These are phyloP conservation scores for Drechslera avenae DNA, from an alignment of 2,329 filamentous ascomycete genomes.

Conservation along the genomic window DNA sequence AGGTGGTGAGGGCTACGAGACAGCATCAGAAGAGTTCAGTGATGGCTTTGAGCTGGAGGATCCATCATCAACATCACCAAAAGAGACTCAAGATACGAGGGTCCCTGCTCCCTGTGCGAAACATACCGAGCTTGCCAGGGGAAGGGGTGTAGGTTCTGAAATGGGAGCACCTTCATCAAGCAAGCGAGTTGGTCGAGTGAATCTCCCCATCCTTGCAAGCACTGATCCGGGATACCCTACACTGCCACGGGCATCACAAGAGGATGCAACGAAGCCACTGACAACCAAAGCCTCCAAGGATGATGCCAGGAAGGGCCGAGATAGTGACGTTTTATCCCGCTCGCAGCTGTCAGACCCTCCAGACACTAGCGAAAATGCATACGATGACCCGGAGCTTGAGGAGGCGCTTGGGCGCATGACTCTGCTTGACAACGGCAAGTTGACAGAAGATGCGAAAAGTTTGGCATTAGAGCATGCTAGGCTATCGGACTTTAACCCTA, in stretches of 20 bases:
- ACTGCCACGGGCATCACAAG: conserved; percentile 11
- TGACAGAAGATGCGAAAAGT: conserved; percentile 7
- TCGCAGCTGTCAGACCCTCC: background rate
- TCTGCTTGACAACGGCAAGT: conserved; percentile 16
- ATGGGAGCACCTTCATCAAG: background rate
- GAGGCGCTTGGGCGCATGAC: conserved; percentile 24
- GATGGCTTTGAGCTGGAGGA: conserved; percentile 33
- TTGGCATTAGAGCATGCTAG: background rate
- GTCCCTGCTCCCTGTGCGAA: conserved; percentile 1
- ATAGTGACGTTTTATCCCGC: background rate
- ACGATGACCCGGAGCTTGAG: conserved; percentile 36
- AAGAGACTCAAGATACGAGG: conserved; percentile 1
- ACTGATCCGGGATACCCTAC: conserved; percentile 24
- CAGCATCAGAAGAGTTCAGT: conserved; percentile 36
- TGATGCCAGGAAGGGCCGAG: background rate
- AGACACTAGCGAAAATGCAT: conserved; percentile 20
- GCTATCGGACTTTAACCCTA: background rate
- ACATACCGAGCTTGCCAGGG: background rate
- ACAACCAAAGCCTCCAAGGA: background rate
- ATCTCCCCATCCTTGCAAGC: conserved; percentile 17
- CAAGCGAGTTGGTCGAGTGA: conserved; percentile 30
- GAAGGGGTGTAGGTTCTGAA: background rate
- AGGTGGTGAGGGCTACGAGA: conserved; percentile 44
- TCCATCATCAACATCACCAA: conserved; percentile 9
- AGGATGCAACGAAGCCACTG: background rate